phyloP scores from a whole-genome alignment of 495 filamentous ascomycete genomes.

The Aspergillus incahuasiensis region DNA sequence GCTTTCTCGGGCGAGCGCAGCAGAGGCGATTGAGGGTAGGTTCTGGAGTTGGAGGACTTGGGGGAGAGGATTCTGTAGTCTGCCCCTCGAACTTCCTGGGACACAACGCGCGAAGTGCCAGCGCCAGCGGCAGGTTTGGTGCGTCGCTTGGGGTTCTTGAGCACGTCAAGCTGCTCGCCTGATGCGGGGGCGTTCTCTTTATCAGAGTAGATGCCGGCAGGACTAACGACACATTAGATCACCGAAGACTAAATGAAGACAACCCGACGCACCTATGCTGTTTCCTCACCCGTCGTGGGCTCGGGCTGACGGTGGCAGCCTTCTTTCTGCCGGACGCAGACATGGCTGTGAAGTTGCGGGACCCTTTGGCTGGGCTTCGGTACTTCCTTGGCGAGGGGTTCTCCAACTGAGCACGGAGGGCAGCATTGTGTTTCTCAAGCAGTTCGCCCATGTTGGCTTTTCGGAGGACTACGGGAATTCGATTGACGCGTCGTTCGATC shows the following conservation, averaged over 20 bases:
- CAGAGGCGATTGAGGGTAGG: conserved; percentile 57
- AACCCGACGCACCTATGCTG: conserved; percentile 51
- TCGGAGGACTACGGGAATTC: conserved; percentile 76
- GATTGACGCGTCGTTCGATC: conserved; percentile 91
- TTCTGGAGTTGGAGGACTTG: conserved; percentile 72
- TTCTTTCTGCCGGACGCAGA: conserved; percentile 25
- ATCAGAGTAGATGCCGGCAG: conserved; percentile 61
- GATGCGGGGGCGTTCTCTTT: conserved; percentile 67
- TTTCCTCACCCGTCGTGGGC: conserved; percentile 49
- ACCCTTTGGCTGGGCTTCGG: conserved; percentile 27
- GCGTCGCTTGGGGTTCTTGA: conserved; percentile 60
- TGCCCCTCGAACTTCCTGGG: conserved; percentile 41
- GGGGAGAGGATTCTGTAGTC: conserved; percentile 68
- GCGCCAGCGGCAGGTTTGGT: conserved; percentile 33
- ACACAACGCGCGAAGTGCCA: conserved; percentile 45
- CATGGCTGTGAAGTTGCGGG: conserved; percentile 27
- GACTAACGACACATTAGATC: conserved; percentile 36
- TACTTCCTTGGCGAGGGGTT: conserved; percentile 27
- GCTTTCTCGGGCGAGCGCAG: conserved; percentile 40
- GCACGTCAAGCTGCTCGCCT: conserved; percentile 32
- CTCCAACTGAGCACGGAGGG: conserved; percentile 26
- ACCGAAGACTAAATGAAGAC: not conserved
- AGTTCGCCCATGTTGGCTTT: conserved; percentile 82
- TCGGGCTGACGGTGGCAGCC: conserved; percentile 23
- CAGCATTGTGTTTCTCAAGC: conserved; percentile 50